Base-by-base conservation (phyloP, 192 early-diverging fungal genomes). In the Gorgonomyces haynaldii region DNA sequence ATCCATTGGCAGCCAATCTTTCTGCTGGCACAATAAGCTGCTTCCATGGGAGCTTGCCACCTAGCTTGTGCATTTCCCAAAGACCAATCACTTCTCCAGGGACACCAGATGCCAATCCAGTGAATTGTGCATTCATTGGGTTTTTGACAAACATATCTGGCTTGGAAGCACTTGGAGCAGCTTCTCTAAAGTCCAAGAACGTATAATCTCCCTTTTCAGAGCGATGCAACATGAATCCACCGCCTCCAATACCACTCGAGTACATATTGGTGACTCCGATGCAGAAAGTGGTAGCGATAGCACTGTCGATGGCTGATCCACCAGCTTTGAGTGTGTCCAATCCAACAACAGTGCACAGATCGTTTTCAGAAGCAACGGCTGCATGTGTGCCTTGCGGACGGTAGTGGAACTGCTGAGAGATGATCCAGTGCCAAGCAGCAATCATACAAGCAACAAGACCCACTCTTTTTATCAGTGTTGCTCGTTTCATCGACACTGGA, bases 81-180 rank as follows among this genome's bases (percentile, higher is more conserved):
- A 91, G 78, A 21, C 93, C 93, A 10, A 82, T 74, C 21, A 96
- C 69, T 53, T 96, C 93, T 5, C 93, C 93, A 68, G 87, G 91
- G 15, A 91, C 78, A 25, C 75, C 88, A 13, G 86, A 70, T 26
- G 81, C 54, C 20, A 87, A 50, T 1, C 84, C 88, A 23, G 86
- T 86, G 25, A 73, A 53, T 53, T 77, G 76, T 2, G 89, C 86
- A 4, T 62, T 45, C 23, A 61, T 65, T 16, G 88, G 85, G 36
- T 92, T 53, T 0, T 80, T 45, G 32, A 73, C 60, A 66, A 78
- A 94, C 91, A 97, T 94, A 50, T 86, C 76, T 21, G 55, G 65
- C n/a, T 52, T 62, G 3, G 86, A 72, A 7, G 80, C 81, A 26
- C 60, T 57, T 5, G 87, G 88, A 7, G 93, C 93, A 1, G 66